These are phyloP conservation scores for Dimocarpus longan DNA, from an alignment of 345 rosid genomes.

Conservation along the genomic window DNA sequence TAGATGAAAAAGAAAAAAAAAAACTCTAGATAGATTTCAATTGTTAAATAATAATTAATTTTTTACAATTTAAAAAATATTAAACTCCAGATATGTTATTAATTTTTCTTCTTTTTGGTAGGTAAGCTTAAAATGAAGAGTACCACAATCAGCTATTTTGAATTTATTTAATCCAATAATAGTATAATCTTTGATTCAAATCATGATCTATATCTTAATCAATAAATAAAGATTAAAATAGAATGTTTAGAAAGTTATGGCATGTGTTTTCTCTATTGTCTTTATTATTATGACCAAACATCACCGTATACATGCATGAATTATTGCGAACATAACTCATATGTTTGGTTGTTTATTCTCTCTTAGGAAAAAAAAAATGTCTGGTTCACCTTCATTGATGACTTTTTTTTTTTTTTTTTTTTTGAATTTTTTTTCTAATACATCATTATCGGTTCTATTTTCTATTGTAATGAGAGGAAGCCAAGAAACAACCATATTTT, in stretches of 20 bases:
- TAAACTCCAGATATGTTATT: no score
- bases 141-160: neutral
- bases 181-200: neutral
- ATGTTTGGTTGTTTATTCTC: constrained; percentile 12
- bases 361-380: neutral
- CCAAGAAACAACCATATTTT: neutral
- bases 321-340: constrained; percentile 9
- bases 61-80: no score
- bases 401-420: neutral
- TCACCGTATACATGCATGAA: neutral
- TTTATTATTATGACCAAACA: neutral
- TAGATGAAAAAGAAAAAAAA: no score
- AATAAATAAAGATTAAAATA: neutral
- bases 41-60: neutral
- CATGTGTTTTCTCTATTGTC: constrained; percentile 5
- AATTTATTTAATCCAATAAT: neutral
- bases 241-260: neutral
- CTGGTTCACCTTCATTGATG: neutral
- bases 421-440: neutral
- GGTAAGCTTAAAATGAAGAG: neutral
- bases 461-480: neutral
- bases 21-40: no score
- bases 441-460: neutral
- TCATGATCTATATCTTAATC: neutral
- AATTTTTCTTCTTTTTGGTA: no score